A percentile compares a stretch with the other conserved stretches of the same genome.
These are phyloP conservation scores for Ceratocystis papillata DNA, from an alignment of 2,329 filamentous ascomycete species.

Conservation along the genomic window DNA sequence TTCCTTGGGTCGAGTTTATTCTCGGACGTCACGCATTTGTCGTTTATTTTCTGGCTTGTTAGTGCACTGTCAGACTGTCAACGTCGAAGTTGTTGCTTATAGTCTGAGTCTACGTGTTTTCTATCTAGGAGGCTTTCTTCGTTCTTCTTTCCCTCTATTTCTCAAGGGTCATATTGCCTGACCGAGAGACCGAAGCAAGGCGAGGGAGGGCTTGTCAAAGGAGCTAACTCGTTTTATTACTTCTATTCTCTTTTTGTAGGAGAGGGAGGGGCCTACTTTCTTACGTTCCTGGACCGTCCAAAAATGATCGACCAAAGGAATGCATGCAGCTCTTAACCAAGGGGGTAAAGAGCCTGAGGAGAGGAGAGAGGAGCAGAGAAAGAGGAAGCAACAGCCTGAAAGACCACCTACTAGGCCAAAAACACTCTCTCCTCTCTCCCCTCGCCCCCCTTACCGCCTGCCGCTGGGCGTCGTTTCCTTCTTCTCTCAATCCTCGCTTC, in stretches of 20 bases:
- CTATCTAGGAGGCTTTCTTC: background rate
- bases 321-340: background rate
- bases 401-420: too few relatives aligned
- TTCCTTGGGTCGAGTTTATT: too few relatives aligned
- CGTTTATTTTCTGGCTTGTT: too few relatives aligned
- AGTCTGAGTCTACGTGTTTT: background rate
- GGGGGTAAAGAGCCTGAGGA: background rate
- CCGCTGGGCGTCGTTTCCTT: background rate
- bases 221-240: background rate
- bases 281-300: slow-evolving; percentile 2
- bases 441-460: background rate
- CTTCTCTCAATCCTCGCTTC: background rate
- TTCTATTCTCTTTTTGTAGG: background rate
- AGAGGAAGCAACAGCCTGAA: background rate
- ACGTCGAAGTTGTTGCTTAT: too few relatives aligned
- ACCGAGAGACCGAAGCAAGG: background rate
- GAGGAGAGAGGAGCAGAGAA: background rate
- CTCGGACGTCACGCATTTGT: too few relatives aligned
- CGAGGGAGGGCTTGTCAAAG: background rate
- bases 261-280: background rate
- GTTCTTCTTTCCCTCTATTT: too few relatives aligned
- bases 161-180: background rate
- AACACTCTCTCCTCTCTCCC: background rate
- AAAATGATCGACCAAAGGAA: slow-evolving; percentile 8
- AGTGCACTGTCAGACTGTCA: too few relatives aligned